Base-by-base conservation (phyloP, 768 basidiomycete genomes). In the Leccinum subgranulosum region DNA sequence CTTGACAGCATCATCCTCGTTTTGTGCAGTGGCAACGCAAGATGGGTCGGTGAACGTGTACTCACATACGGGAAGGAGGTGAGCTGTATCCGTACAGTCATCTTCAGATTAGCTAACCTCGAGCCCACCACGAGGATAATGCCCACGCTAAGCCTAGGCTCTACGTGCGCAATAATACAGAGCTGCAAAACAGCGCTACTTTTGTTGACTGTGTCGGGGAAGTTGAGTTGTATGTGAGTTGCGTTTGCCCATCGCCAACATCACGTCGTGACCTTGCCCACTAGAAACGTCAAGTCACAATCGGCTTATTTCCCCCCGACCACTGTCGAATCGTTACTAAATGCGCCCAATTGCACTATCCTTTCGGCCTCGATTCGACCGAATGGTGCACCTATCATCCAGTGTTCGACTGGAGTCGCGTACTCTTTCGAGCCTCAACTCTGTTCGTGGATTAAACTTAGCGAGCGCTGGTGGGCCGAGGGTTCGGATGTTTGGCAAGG, bases 1-100 rank as follows among this genome's bases (percentile, higher is more conserved):
- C 1, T 66, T 91, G 49, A 84, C 85, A 5, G 85, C 85, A 1
- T 87, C 92, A 0, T 66, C 70, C 12, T 66, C 65, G 2, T 93
- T 91, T 67, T 87, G 86, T 63, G 94, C 91, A 7, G 90, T 83
- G 4, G 90, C 85, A 0, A 80, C 83, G 75, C 81, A 87, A 60
- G 94, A 97, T 69, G 92, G 90, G 0, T 81, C 79, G 4, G 74
- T 98, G n/a, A 82, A 80, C 60, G 83, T 96, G 10, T 98, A 98
- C 73, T 90, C 93, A 4, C 81, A 81, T 49, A 86, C 86, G 0
- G 96, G 96, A 5, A 75, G 94, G 70, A 83, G 88, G 95, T 94
- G 62, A 55, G 83, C 61, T 15, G 36, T 51, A 52, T 19, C 6
- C 10, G 3, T 19, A 61, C 21, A 23, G 52, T 15, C 3, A 3